A percentile compares a stretch with the other conserved stretches of the same genome.
Evolutionary conservation across 2,329 filamentous ascomycete genomes (phyloP).

Genomic region (Truncatella angustata): DNA sequence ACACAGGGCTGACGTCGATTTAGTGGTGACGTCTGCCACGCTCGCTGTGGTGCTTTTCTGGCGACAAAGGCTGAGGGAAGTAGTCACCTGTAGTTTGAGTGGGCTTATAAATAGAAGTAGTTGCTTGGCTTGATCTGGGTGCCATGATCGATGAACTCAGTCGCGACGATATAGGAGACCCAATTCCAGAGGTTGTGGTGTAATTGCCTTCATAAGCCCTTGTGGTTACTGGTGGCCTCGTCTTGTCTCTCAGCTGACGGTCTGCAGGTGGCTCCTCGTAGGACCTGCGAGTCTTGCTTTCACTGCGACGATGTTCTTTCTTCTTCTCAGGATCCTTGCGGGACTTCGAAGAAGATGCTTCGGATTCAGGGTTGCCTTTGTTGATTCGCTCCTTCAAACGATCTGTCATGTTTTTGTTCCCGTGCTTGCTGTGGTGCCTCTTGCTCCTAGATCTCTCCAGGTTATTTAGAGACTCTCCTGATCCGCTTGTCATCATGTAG

Average conservation of each 20-base stretch:
- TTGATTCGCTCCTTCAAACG: slow-evolving; percentile 8
- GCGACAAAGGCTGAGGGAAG: too few species aligned
- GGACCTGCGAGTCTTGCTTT: not conserved
- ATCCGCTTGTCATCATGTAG: slow-evolving; percentile 11
- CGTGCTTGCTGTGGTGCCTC: not conserved
- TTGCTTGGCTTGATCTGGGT: too few species aligned
- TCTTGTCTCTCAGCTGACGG: too few species aligned
- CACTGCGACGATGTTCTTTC: not conserved
- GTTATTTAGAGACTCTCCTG: slow-evolving; percentile 1
- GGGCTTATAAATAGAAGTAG: too few species aligned
- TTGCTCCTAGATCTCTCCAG: slow-evolving; percentile 2
- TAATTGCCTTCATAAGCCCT: too few species aligned
- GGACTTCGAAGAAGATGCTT: not conserved
- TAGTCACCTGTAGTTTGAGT: too few species aligned
- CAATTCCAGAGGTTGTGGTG: too few species aligned
- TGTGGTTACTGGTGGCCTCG: not conserved
- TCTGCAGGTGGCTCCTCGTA: not conserved
- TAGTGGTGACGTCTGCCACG: too few species aligned
- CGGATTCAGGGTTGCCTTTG: not conserved
- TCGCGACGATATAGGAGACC: too few species aligned
- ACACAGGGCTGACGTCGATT: too few species aligned
- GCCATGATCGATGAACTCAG: too few species aligned
- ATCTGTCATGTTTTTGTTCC: not conserved
- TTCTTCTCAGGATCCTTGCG: not conserved
- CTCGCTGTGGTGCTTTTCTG: too few species aligned